Conservation (phyloP, 2,329 filamentous ascomycete genomes). For the Ilyonectria mors-panacis region DNA sequence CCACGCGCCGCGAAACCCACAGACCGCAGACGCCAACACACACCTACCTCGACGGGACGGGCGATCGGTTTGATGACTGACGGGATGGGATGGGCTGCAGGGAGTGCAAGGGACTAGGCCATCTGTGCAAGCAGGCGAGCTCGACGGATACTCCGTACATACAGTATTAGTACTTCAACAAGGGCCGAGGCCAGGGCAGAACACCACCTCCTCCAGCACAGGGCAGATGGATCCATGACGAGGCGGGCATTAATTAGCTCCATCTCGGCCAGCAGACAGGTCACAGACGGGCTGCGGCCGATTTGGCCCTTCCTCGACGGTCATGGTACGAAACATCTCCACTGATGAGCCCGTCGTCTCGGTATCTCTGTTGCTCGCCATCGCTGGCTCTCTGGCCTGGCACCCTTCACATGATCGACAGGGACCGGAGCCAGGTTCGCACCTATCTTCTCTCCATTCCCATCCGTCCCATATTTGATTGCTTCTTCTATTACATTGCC, state of each 20-base stretch:
- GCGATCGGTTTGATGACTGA: constrained; percentile 18
- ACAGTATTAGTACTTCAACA: constrained; percentile 6
- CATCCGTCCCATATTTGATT: background rate
- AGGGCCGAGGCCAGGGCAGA: constrained; percentile 9
- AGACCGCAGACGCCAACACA: constrained; percentile 12
- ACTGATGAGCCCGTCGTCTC: constrained; percentile 16
- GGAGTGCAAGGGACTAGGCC: constrained; percentile 4
- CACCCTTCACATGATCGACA: background rate
- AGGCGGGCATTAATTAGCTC: constrained; percentile 21
- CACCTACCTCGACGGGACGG: constrained; percentile 23
- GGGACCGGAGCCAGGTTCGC: background rate
- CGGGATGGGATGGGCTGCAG: constrained; percentile 9
- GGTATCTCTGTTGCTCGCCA: constrained; percentile 5
- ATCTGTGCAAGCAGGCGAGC: background rate
- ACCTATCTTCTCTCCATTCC: background rate
- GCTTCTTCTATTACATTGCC: constrained; percentile 9
- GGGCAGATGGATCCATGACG: constrained; percentile 5
- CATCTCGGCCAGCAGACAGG: constrained; percentile 18
- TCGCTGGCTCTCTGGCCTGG: background rate
- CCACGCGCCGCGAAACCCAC: constrained; percentile 22
- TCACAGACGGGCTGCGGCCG: background rate
- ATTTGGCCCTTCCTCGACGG: constrained; percentile 16
- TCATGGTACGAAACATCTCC: constrained; percentile 17
- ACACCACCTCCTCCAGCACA: background rate
- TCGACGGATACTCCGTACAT: constrained; percentile 16